Conservation (phyloP, 345 rosid species). For the Eucalyptus lansdowneana region DNA sequence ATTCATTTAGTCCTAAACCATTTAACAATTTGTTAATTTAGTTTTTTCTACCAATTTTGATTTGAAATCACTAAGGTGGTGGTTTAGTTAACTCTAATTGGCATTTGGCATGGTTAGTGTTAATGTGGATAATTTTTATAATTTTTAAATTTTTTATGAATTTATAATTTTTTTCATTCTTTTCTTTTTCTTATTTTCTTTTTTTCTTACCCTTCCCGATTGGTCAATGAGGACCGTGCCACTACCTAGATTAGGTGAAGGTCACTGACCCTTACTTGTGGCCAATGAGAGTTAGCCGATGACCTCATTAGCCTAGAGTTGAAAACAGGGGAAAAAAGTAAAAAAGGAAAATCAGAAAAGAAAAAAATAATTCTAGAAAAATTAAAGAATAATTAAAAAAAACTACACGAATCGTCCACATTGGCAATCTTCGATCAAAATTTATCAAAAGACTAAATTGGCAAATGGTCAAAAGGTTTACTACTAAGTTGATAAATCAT, state of each 20-base stretch:
- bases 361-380: neutral
- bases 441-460: no score
- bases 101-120: rapidly evolving
- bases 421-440: neutral
- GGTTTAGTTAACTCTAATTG: neutral
- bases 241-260: neutral
- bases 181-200: no score
- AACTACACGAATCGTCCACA: neutral
- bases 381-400: neutral
- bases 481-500: no score
- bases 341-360: no score
- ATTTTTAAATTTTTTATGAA: no score
- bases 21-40: no score
- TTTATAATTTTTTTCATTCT: no score
- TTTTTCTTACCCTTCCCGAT: neutral
- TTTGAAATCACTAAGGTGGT: rapidly evolving
- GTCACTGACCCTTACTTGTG: neutral
- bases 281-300: rapidly evolving
- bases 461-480: no score
- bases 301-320: neutral
- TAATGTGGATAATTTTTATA: no score
- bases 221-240: neutral
- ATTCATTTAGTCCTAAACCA: no score
- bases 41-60: rapidly evolving
- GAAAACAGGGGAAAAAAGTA: neutral